Evolutionary conservation across 176 grass and related monocot genomes (phyloP).

Genomic region (Musa schizocarpa): DNA sequence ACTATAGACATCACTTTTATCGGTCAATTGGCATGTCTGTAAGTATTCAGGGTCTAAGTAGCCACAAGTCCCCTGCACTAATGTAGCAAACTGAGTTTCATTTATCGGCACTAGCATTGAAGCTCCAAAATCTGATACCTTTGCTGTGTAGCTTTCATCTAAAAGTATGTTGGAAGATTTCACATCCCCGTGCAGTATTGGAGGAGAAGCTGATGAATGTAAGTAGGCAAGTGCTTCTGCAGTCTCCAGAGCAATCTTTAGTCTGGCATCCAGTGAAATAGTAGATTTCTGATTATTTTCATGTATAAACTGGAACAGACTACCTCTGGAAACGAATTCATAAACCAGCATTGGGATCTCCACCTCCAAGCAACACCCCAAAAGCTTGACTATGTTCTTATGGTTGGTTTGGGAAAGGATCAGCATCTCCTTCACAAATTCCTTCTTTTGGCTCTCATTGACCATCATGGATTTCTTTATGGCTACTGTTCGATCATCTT

Average conservation of each 20-base stretch:
- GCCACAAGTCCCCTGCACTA: not conserved
- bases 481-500: not conserved
- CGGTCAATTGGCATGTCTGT: not conserved
- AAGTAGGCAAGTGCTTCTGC: slow-evolving; percentile 17
- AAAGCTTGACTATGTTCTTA: slow-evolving; percentile 8
- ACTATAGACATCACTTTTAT: slow-evolving; percentile 7
- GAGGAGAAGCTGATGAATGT: slow-evolving; percentile 3
- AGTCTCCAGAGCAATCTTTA: slow-evolving; percentile 10
- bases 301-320: slow-evolving; percentile 6
- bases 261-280: not conserved
- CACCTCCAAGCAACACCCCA: slow-evolving; percentile 8
- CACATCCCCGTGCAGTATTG: slow-evolving; percentile 1
- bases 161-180: not conserved
- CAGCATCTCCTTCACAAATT: not conserved
- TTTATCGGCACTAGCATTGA: not conserved
- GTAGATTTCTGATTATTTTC: not conserved
- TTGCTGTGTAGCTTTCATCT: not conserved
- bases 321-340: not conserved
- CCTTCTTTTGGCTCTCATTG: not conserved
- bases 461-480: not conserved
- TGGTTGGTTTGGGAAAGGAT: not conserved
- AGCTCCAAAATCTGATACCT: slow-evolving; percentile 3
- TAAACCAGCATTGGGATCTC: slow-evolving; percentile 1
- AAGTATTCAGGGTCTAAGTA: slow-evolving; percentile 6
- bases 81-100: slow-evolving; percentile 10